Percentiles rank a stretch among this genome's conserved stretches.
These are phyloP conservation scores for Solanum etuberosum DNA, from an alignment of 257 asterid species.

Conservation along the genomic window DNA sequence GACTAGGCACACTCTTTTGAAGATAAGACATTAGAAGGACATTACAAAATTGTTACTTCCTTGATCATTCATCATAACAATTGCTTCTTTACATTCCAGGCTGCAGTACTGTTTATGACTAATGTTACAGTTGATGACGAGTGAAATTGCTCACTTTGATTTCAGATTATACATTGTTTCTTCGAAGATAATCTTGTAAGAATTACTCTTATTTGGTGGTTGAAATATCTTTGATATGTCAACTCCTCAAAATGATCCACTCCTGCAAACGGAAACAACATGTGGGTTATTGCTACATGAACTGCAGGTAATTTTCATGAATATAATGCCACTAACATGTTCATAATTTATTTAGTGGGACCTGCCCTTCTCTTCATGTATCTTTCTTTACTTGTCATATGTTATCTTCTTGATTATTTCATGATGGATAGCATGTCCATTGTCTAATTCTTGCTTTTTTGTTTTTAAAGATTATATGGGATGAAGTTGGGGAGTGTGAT, in stretches of 20 bases:
- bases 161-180: background rate
- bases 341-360: background rate
- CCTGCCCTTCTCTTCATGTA: background rate
- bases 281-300: constrained; percentile 76
- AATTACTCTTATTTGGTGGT: background rate
- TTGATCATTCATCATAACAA: background rate
- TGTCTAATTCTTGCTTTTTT: background rate
- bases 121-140: background rate
- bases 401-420: background rate
- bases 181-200: background rate
- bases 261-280: constrained; percentile 55
- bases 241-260: constrained; percentile 22
- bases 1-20: background rate
- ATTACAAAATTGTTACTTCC: background rate
- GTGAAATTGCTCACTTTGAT: background rate
- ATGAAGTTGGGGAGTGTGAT: constrained; percentile 94
- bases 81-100: background rate
- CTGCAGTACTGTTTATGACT: background rate
- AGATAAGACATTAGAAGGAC: background rate
- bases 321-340: background rate
- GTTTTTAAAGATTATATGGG: constrained; percentile 74
- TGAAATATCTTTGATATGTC: constrained; percentile 22
- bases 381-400: background rate
- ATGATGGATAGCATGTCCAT: background rate
- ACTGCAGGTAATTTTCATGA: constrained; percentile 9